phyloP scores from a whole-genome alignment of 345 rosid genomes.

The Aquilaria malaccensis region DNA sequence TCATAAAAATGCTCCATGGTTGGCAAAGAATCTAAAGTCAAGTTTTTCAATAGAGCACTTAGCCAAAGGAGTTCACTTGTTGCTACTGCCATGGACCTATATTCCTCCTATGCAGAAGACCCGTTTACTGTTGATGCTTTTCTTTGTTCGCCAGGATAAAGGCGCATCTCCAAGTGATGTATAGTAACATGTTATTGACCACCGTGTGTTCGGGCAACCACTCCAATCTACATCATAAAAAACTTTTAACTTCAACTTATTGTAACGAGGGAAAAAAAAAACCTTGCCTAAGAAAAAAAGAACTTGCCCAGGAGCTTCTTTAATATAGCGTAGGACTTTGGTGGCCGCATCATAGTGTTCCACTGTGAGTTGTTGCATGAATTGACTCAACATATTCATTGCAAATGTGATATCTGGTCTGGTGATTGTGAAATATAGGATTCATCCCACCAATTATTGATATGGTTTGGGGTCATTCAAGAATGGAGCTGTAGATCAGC shows the following conservation, averaged over 20 bases:
- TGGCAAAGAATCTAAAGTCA: not conserved
- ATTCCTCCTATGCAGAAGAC: not conserved
- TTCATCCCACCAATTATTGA: not conserved
- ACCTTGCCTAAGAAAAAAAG: not conserved
- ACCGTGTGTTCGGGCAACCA: not conserved
- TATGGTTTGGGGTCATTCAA: too few relatives aligned
- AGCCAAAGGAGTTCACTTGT: not conserved
- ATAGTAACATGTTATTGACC: constrained; percentile 2
- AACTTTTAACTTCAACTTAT: not conserved
- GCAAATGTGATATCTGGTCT: not conserved
- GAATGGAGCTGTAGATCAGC: too few relatives aligned
- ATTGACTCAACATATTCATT: not conserved
- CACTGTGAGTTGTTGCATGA: not conserved
- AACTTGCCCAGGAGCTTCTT: not conserved
- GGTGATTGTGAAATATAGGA: not conserved
- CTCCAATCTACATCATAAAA: constrained; percentile 14
- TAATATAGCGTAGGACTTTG: not conserved
- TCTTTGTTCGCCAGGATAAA: not conserved
- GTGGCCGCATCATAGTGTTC: not conserved
- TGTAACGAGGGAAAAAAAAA: too few relatives aligned
- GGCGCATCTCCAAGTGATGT: not conserved
- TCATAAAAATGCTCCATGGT: not conserved
- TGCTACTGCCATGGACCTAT: constrained; percentile 2
- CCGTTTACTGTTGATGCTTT: not conserved
- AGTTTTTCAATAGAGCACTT: not conserved